Conservation (phyloP, 2,329 filamentous ascomycete species). For the Neophaeococcomyces aloes region DNA sequence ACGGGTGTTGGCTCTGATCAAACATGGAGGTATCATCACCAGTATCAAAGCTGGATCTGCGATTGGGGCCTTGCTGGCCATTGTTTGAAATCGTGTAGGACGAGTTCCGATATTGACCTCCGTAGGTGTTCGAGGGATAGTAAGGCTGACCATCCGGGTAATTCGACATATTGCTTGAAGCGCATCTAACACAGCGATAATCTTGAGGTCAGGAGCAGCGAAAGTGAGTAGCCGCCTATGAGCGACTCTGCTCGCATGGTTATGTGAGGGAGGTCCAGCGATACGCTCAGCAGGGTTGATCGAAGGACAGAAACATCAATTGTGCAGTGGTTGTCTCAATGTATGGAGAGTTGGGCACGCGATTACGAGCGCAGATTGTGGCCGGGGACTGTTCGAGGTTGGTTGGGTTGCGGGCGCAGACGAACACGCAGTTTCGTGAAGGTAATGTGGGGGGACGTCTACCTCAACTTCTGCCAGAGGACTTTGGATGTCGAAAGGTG, state of each 20-base stretch:
- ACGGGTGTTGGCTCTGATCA: slow-evolving; percentile 24
- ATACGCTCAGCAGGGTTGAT: too few species aligned
- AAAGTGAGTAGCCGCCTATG: slow-evolving; percentile 4
- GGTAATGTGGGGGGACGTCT: too few species aligned
- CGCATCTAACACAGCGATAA: slow-evolving; percentile 1
- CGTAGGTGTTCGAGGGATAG: slow-evolving; percentile 31
- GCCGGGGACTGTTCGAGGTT: too few species aligned
- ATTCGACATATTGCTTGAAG: slow-evolving; percentile 40
- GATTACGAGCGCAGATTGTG: too few species aligned
- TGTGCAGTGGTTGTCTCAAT: too few species aligned
- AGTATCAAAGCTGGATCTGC: slow-evolving; percentile 63
- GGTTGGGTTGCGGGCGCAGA: too few species aligned
- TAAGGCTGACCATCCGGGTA: slow-evolving; percentile 43
- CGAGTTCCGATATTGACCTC: slow-evolving; percentile 30
- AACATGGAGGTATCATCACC: slow-evolving; percentile 58
- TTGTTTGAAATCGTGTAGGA: slow-evolving; percentile 28
- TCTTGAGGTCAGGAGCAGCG: not conserved
- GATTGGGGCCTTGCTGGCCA: slow-evolving; percentile 33
- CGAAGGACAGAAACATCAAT: too few species aligned
- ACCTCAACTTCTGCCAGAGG: too few species aligned
- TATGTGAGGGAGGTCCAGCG: not conserved
- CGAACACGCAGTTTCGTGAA: too few species aligned
- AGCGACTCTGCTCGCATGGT: slow-evolving; percentile 8
- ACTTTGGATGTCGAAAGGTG: too few species aligned
- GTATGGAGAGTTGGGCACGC: too few species aligned